Evolutionary conservation across 306 rosid genomes (phyloP).

Genomic region (Psophocarpus tetragonolobus): DNA sequence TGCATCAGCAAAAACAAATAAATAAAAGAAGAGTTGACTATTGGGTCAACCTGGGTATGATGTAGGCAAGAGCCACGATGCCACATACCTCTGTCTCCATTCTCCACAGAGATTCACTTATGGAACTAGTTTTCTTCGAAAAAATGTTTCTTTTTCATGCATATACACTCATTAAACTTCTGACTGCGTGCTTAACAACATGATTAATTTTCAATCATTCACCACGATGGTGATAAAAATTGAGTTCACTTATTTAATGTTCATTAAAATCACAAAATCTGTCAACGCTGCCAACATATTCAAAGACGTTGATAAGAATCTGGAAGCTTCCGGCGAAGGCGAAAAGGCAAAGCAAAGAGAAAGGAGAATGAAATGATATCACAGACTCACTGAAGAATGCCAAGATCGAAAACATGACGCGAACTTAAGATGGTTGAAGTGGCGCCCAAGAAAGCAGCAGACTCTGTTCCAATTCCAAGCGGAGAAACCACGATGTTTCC

Average conservation of each 20-base stretch:
- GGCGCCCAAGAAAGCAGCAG: slow-evolving; percentile 72
- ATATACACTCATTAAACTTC: too few relatives aligned
- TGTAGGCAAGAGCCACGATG: too few relatives aligned
- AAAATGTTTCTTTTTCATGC: too few relatives aligned
- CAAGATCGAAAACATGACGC: slow-evolving; percentile 63
- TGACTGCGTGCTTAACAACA: too few relatives aligned
- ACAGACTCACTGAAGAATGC: slow-evolving; percentile 54
- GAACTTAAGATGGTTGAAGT: slow-evolving; percentile 40
- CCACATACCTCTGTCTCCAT: too few relatives aligned
- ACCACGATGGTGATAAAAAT: too few relatives aligned
- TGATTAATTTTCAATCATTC: background rate
- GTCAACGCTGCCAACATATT: background rate
- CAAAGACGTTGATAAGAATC: background rate
- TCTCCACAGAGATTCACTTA: too few relatives aligned
- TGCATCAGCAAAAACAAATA: background rate
- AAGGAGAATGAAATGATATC: background rate
- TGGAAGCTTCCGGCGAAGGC: background rate
- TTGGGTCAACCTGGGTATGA: too few relatives aligned
- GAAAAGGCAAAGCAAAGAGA: background rate
- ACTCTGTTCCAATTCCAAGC: slow-evolving; percentile 17
- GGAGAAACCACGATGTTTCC: slow-evolving; percentile 49
- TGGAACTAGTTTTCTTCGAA: too few relatives aligned
- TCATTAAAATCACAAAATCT: too few relatives aligned
- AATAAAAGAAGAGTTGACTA: background rate
- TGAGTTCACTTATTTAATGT: too few relatives aligned